Conservation (phyloP, 2,329 filamentous ascomycete species). For the Phialemoniopsis sp. region DNA sequence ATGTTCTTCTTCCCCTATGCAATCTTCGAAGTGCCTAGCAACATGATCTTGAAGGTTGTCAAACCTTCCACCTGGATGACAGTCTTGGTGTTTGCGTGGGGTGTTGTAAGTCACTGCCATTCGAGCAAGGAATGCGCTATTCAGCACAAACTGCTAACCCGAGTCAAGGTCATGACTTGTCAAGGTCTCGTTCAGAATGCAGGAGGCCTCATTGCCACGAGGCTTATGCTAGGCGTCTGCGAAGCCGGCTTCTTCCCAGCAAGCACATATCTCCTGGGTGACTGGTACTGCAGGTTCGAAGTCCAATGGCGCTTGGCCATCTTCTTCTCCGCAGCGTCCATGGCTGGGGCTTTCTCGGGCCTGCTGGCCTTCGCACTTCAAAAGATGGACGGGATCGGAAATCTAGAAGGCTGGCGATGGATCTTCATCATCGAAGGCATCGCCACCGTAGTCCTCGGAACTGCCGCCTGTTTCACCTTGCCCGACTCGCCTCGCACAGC, state of each 20-base stretch:
- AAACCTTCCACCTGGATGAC: too few species aligned
- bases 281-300: slow-evolving; percentile 11
- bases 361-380: slow-evolving; percentile 8
- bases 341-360: slow-evolving; percentile 8
- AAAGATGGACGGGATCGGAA: slow-evolving; percentile 7
- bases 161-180: too few species aligned
- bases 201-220: slow-evolving; percentile 25
- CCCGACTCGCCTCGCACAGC: slow-evolving; percentile 49
- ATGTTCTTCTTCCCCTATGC: too few species aligned
- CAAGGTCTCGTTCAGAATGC: too few species aligned
- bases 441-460: slow-evolving; percentile 45
- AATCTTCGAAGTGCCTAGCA: too few species aligned
- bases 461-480: slow-evolving; percentile 49
- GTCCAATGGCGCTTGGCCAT: slow-evolving; percentile 8
- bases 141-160: too few species aligned
- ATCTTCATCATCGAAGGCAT: slow-evolving; percentile 56
- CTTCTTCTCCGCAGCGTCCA: slow-evolving; percentile 8
- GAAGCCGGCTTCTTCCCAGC: slow-evolving; percentile 37
- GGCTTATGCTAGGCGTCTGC: slow-evolving; percentile 46
- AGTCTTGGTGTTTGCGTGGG: too few species aligned
- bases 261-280: slow-evolving; percentile 13
- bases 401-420: slow-evolving; percentile 58
- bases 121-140: too few species aligned
- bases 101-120: too few species aligned
- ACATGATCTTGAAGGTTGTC: too few species aligned